Conservation (phyloP, 371 early-diverging fungal species). For the Syncephalastrum sp. region DNA sequence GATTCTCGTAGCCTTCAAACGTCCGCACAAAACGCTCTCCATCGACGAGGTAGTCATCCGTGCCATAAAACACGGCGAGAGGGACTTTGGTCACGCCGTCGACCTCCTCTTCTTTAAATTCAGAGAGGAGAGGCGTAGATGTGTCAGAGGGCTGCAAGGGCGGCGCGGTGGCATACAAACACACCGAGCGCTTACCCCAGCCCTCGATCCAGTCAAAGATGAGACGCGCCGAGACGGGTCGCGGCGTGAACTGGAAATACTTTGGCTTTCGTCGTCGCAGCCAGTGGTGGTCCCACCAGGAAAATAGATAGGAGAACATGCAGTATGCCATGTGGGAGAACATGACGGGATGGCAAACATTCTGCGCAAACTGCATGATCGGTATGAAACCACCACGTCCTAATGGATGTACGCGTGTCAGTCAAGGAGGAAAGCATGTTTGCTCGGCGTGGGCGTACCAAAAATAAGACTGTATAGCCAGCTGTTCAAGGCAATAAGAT, state of each 20-base stretch:
- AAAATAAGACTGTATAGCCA: slow-evolving; percentile 28
- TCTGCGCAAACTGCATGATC: slow-evolving; percentile 46
- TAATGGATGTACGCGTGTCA: slow-evolving; percentile 17
- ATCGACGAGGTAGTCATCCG: slow-evolving; percentile 51
- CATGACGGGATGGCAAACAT: slow-evolving; percentile 19
- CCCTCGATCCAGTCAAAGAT: slow-evolving; percentile 53
- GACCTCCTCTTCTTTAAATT: slow-evolving; percentile 54
- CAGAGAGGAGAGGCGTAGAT: slow-evolving; percentile 33
- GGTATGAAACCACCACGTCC: slow-evolving; percentile 47
- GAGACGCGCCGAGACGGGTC: slow-evolving; percentile 46
- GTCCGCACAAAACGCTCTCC: slow-evolving; percentile 41
- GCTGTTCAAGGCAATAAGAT: slow-evolving; percentile 27
- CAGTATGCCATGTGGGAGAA: slow-evolving; percentile 45
- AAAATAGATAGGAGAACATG: slow-evolving; percentile 58
- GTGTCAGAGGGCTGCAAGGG: not conserved
- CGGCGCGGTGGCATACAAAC: slow-evolving; percentile 25
- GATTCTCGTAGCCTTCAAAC: slow-evolving; percentile 31
- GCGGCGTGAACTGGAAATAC: slow-evolving; percentile 63
- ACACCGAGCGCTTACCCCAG: slow-evolving; percentile 47
- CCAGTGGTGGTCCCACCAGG: slow-evolving; percentile 64
- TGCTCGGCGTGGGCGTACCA: slow-evolving; percentile 17
- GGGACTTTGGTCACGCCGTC: slow-evolving; percentile 21
- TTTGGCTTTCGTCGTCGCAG: slow-evolving; percentile 40
- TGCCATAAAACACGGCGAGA: slow-evolving; percentile 53
- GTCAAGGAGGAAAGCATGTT: not conserved